Evolutionary conservation across 108 stramenopile genomes (phyloP).

Genomic region (Pseudonitzschia multistriata): DNA sequence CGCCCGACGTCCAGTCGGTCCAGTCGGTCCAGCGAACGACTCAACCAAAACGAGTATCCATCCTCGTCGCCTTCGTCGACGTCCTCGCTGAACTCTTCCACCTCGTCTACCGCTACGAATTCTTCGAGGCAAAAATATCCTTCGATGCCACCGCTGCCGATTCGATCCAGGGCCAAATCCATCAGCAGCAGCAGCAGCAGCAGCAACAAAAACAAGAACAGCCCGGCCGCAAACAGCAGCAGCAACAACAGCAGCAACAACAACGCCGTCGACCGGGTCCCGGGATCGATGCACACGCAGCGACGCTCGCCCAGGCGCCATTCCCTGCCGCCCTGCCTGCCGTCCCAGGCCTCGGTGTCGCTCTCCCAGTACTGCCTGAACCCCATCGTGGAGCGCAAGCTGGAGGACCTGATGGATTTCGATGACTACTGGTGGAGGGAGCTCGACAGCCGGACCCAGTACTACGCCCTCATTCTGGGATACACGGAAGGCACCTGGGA

Average conservation of each 20-base stretch:
- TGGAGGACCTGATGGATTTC: slow-evolving; percentile 6
- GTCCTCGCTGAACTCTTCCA: background rate
- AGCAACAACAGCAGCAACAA: background rate
- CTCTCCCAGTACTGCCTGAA: slow-evolving; percentile 1
- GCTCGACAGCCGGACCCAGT: slow-evolving; percentile 11
- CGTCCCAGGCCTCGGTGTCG: background rate
- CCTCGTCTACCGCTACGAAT: background rate
- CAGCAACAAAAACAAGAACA: background rate
- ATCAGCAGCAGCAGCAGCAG: background rate
- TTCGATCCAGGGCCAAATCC: background rate
- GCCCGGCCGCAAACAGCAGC: background rate
- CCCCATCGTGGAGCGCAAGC: slow-evolving; percentile 4
- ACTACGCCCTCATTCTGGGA: slow-evolving; percentile 18
- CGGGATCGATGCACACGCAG: background rate
- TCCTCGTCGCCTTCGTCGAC: background rate
- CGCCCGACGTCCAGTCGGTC: background rate
- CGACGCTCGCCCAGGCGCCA: slow-evolving; percentile 4
- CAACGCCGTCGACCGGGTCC: background rate
- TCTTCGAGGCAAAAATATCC: background rate
- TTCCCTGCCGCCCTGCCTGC: slow-evolving; percentile 2
- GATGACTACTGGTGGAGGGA: slow-evolving; percentile 17
- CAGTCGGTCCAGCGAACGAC: background rate
- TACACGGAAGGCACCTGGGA: slow-evolving; percentile 22
- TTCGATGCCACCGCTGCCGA: background rate
- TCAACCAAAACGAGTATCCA: background rate